Conservation (phyloP, 2,329 filamentous ascomycete species). For the Dactylellina drechsleri region DNA sequence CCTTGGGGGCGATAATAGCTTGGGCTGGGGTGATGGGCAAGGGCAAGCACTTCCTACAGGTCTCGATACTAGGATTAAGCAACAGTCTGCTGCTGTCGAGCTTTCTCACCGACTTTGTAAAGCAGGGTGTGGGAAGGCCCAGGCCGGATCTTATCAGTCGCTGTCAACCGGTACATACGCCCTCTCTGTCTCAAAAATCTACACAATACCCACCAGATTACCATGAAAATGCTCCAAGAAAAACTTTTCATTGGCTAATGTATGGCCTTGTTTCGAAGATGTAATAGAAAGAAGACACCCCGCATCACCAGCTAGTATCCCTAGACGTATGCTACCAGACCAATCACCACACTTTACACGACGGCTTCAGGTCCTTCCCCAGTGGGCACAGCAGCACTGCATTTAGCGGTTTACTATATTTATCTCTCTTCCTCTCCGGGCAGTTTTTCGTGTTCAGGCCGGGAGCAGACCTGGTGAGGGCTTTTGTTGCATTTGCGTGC, state of each 20-base stretch:
- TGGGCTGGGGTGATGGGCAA: constrained; percentile 25
- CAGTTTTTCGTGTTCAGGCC: constrained; percentile 48
- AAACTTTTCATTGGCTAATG: neutral
- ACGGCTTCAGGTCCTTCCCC: constrained; percentile 86
- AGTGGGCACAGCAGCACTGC: constrained; percentile 82
- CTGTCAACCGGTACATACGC: constrained; percentile 72
- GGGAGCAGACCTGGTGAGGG: constrained; percentile 22
- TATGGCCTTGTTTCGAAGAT: constrained; percentile 41
- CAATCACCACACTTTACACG: constrained; percentile 75
- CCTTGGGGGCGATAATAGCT: constrained; percentile 7
- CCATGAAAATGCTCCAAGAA: too few relatives aligned
- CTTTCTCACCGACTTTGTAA: constrained; percentile 88
- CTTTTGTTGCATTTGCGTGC: constrained; percentile 37
- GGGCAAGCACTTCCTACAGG: constrained; percentile 69
- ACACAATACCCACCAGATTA: too few relatives aligned
- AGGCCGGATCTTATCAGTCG: constrained; percentile 88
- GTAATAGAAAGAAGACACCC: constrained; percentile 64
- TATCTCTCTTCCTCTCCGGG: constrained; percentile 65
- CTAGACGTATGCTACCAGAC: constrained; percentile 78
- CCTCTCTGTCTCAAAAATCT: too few relatives aligned
- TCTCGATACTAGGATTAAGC: constrained; percentile 81
- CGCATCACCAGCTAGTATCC: constrained; percentile 69
- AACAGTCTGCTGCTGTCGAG: constrained; percentile 80
- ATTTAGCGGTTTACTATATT: constrained; percentile 80
- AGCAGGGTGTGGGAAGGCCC: constrained; percentile 73